A percentile compares a stretch with the other conserved stretches of the same genome.
Conservation (phyloP, 257 asterid species). For the Solanum appendiculatum region DNA sequence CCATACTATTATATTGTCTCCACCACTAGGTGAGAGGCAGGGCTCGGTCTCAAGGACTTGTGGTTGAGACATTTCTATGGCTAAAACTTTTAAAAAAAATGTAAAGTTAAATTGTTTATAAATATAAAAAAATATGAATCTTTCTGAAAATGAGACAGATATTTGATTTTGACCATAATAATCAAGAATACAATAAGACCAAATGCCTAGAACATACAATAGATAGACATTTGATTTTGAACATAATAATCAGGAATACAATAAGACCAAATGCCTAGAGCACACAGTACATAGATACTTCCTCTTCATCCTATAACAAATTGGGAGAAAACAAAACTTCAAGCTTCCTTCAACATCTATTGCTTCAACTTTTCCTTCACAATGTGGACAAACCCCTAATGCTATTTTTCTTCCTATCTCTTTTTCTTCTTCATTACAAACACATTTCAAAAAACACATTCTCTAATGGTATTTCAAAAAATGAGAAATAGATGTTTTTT, state of each 20-base stretch:
- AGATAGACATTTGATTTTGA: not conserved
- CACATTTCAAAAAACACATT: constrained; percentile 19
- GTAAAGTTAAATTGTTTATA: not conserved
- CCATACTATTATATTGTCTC: too few species aligned
- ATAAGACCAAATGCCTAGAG: constrained; percentile 26
- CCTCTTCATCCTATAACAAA: constrained; percentile 44
- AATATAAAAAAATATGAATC: not conserved
- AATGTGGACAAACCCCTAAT: constrained; percentile 40
- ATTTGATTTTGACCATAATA: not conserved
- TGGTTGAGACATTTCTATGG: not conserved
- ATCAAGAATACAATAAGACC: constrained; percentile 22
- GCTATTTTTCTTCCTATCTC: constrained; percentile 38
- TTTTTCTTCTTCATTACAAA: constrained; percentile 28
- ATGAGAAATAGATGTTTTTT: not conserved
- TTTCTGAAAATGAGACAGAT: not conserved
- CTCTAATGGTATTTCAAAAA: not conserved
- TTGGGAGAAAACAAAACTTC: constrained; percentile 30
- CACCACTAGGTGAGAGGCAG: not conserved
- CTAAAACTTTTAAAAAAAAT: too few species aligned
- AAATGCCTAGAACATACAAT: constrained; percentile 37
- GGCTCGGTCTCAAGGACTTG: not conserved
- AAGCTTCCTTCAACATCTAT: constrained; percentile 25
- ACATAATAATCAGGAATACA: constrained; percentile 13
- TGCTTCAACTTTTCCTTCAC: constrained; percentile 53
- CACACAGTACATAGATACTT: constrained; percentile 42